Evolutionary conservation across 108 stramenopile species (phyloP).

Genomic region (Craspedostauros australis): DNA sequence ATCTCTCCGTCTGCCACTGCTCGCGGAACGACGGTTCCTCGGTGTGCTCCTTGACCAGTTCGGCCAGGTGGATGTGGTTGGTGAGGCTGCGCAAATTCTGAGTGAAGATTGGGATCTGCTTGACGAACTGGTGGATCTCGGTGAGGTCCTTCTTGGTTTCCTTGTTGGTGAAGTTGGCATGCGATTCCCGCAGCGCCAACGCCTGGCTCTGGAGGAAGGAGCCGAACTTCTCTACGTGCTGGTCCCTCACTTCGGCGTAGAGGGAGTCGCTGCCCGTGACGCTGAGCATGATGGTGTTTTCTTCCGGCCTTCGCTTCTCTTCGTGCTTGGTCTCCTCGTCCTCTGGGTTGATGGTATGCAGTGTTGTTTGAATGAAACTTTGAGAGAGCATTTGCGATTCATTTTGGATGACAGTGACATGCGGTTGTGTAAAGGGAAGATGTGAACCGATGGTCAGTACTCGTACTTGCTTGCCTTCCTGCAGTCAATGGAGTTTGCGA

Average conservation of each 20-base stretch:
- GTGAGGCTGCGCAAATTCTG: constrained; percentile 69
- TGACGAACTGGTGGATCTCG: constrained; percentile 97
- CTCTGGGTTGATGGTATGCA: constrained; percentile 57
- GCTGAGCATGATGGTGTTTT: constrained; percentile 39
- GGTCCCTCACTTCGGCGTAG: constrained; percentile 89
- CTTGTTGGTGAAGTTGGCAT: constrained; percentile 84
- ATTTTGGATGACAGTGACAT: too few species aligned
- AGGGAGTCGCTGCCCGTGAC: constrained; percentile 88
- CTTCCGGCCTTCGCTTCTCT: neutral
- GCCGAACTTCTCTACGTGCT: constrained; percentile 92
- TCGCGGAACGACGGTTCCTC: constrained; percentile 79
- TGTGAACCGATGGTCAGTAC: too few species aligned
- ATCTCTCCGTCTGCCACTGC: constrained; percentile 91
- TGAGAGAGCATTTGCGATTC: too few species aligned
- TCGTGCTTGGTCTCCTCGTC: constrained; percentile 31
- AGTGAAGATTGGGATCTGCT: constrained; percentile 85
- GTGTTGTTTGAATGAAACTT: neutral
- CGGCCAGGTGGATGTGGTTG: constrained; percentile 94
- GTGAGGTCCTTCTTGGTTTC: constrained; percentile 85
- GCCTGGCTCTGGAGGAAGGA: constrained; percentile 92
- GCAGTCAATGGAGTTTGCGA: too few species aligned
- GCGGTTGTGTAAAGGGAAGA: too few species aligned
- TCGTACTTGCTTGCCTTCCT: too few species aligned
- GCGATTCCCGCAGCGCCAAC: constrained; percentile 80
- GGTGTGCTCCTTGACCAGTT: constrained; percentile 79